A percentile compares a stretch with the other conserved stretches of the same genome.
Evolutionary conservation across 768 basidiomycete genomes (phyloP).

Genomic region (Paxillus involutus): DNA sequence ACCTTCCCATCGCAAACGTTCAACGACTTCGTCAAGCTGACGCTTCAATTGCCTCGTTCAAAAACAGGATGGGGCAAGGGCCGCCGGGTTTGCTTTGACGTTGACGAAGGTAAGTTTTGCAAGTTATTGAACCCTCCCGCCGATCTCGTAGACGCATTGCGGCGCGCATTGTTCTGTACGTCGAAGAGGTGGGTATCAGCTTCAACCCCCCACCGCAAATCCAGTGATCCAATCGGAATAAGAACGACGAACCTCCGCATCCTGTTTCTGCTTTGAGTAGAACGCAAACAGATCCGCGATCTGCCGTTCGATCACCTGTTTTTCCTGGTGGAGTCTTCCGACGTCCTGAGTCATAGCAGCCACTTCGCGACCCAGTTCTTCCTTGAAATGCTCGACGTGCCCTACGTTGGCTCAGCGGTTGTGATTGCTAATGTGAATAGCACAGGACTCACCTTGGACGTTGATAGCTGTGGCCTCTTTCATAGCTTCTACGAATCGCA

Average conservation of each 20-base stretch:
- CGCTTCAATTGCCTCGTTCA: conserved; percentile 17
- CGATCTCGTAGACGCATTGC: conserved; percentile 18
- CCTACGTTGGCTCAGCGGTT: conserved; percentile 39
- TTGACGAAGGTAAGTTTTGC: conserved; percentile 26
- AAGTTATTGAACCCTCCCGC: conserved; percentile 21
- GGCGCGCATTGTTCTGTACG: conserved; percentile 24
- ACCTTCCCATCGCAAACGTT: no score
- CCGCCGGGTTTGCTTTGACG: conserved; percentile 22
- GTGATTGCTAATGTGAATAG: not conserved
- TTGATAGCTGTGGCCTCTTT: conserved; percentile 89
- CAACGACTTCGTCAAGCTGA: not conserved
- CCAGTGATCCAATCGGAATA: not conserved
- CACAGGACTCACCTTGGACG: conserved; percentile 57
- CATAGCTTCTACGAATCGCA: conserved; percentile 94
- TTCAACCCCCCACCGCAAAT: no score
- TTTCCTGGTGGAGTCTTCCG: conserved; percentile 61
- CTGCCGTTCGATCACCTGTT: conserved; percentile 64
- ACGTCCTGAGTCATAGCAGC: conserved; percentile 74
- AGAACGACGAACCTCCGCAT: conserved; percentile 25
- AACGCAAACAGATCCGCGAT: conserved; percentile 74
- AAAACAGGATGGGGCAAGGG: conserved; percentile 32
- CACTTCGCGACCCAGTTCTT: conserved; percentile 74
- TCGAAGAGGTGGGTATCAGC: not conserved
- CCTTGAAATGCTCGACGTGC: conserved; percentile 88
- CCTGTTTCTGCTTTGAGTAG: conserved; percentile 64